Evolutionary conservation across 306 rosid genomes (phyloP).

Genomic region (Trifolium pratense): DNA sequence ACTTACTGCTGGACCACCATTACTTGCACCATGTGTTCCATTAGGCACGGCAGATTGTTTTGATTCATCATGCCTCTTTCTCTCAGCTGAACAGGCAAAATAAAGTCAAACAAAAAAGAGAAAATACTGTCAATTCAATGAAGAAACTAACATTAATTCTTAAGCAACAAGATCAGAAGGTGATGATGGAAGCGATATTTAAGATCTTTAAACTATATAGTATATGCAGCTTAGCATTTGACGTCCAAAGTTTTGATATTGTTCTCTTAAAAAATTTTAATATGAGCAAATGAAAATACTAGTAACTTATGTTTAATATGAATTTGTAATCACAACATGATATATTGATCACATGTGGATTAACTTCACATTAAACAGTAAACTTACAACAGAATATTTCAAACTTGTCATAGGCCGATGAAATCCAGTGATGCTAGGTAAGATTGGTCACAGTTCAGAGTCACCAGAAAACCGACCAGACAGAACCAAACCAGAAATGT

Average conservation of each 20-base stretch:
- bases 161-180: slow-evolving; percentile 10
- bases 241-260: background rate
- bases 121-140: slow-evolving; percentile 5
- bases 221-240: background rate
- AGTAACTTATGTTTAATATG: background rate
- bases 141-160: slow-evolving; percentile 20
- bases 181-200: background rate
- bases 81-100: slow-evolving; percentile 71
- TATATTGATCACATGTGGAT: too few species aligned
- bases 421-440: slow-evolving; percentile 21
- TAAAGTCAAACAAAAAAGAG: slow-evolving; percentile 29
- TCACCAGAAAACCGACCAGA: background rate
- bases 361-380: too few species aligned
- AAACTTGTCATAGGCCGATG: background rate
- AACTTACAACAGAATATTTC: slow-evolving; percentile 4
- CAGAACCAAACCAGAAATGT: slow-evolving; percentile 3
- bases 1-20: slow-evolving; percentile 81
- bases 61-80: slow-evolving; percentile 72
- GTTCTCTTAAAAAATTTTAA: slow-evolving; percentile 2
- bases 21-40: slow-evolving; percentile 68
- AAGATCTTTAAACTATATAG: slow-evolving; percentile 24
- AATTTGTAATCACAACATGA: too few species aligned
- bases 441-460: too few species aligned
- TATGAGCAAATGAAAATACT: background rate
- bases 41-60: slow-evolving; percentile 64